phyloP scores from a whole-genome alignment of 768 basidiomycete genomes.

The Asterophora lycoperdoides region DNA sequence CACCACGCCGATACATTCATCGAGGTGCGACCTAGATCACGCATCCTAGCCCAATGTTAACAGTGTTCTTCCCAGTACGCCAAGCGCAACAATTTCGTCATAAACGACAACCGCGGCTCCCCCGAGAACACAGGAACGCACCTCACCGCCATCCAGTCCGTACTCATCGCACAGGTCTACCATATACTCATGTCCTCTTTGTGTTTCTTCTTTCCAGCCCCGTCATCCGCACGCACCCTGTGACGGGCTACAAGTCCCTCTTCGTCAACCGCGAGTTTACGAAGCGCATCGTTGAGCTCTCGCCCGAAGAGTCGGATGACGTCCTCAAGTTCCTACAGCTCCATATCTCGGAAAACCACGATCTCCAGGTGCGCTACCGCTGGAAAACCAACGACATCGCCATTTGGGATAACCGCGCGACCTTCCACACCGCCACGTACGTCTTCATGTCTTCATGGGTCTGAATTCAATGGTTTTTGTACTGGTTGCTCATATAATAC shows the following conservation, averaged over 20 bases:
- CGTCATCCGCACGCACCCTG: constrained; percentile 53
- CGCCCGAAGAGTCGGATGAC: constrained; percentile 48
- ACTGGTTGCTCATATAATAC: too few species aligned
- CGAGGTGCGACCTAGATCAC: constrained; percentile 22
- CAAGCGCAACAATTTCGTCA: constrained; percentile 21
- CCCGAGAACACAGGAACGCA: constrained; percentile 38
- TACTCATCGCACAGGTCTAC: background rate
- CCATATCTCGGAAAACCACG: constrained; percentile 55
- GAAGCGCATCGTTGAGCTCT: constrained; percentile 48
- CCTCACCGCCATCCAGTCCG: constrained; percentile 49
- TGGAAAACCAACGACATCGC: constrained; percentile 52
- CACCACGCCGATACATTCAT: constrained; percentile 45
- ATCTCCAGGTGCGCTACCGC: constrained; percentile 48
- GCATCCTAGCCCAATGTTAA: too few species aligned
- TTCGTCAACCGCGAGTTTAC: constrained; percentile 60
- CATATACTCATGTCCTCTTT: background rate
- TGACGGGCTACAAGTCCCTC: constrained; percentile 55
- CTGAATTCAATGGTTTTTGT: too few species aligned
- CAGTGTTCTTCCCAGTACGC: constrained; percentile 24
- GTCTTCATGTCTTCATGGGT: constrained; percentile 12
- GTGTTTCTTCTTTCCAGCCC: constrained; percentile 25
- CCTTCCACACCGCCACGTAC: constrained; percentile 45
- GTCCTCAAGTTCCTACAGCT: constrained; percentile 45
- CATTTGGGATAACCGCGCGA: constrained; percentile 58
- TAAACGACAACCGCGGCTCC: constrained; percentile 44